Conservation (phyloP, 2,329 filamentous ascomycete genomes). For the Aureobasidium subglaciale region DNA sequence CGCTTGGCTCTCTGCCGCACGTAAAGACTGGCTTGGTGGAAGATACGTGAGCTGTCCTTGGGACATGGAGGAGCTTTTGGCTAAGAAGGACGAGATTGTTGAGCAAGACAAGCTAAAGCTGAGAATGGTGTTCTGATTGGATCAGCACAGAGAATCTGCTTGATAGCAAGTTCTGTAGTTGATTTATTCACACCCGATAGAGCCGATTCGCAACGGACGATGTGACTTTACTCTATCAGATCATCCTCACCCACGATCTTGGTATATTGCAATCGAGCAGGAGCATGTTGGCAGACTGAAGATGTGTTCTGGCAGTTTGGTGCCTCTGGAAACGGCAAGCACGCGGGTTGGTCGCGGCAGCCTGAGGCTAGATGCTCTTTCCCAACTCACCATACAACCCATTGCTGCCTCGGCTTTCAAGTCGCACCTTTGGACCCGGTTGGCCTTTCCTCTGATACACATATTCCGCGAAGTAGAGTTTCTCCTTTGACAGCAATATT, state of each 20-base stretch:
- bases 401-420: neutral
- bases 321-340: neutral
- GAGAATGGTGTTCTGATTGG: conserved; percentile 5
- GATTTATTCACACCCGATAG: too few species aligned
- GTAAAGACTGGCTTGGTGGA: conserved; percentile 34
- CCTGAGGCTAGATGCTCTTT: conserved; percentile 1
- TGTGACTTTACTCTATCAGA: too few species aligned
- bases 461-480: neutral
- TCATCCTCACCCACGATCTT: too few species aligned
- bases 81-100: conserved; percentile 29
- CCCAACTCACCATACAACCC: neutral
- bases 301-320: too few species aligned
- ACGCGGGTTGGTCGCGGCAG: neutral
- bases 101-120: conserved; percentile 31
- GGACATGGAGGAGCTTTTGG: conserved; percentile 33
- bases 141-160: too few species aligned
- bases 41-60: conserved; percentile 31
- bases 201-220: too few species aligned
- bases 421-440: neutral
- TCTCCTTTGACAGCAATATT: neutral
- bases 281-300: too few species aligned
- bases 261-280: too few species aligned
- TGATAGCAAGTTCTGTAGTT: too few species aligned
- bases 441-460: neutral
- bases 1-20: conserved; percentile 27